Evolutionary conservation across 371 early-diverging fungal genomes (phyloP).

Genomic region (Mucor indicus): DNA sequence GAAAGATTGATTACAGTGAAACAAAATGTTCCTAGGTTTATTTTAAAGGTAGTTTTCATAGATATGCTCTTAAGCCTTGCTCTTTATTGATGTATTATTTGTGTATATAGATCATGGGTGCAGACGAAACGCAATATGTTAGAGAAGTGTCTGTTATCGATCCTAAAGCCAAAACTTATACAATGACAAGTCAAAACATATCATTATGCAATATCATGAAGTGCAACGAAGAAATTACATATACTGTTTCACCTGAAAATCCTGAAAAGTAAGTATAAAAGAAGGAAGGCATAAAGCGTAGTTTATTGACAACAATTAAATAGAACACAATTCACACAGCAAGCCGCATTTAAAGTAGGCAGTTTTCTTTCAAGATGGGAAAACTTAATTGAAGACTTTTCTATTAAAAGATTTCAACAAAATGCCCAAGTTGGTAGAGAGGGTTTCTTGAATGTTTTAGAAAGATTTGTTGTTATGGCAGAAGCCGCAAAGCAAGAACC

Average conservation of each 20-base stretch:
- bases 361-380: slow-evolving; percentile 73
- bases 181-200: slow-evolving; percentile 73
- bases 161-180: slow-evolving; percentile 66
- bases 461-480: slow-evolving; percentile 48
- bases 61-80: background rate
- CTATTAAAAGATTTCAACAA: slow-evolving; percentile 79
- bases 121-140: slow-evolving; percentile 71
- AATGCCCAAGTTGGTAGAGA: slow-evolving; percentile 80
- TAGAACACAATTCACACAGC: slow-evolving; percentile 76
- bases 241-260: slow-evolving; percentile 57
- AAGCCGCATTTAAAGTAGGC: slow-evolving; percentile 79
- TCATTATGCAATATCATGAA: slow-evolving; percentile 73
- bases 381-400: slow-evolving; percentile 83
- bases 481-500: slow-evolving; percentile 23
- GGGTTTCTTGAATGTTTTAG: slow-evolving; percentile 72
- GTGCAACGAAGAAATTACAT: slow-evolving; percentile 83
- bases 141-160: slow-evolving; percentile 86
- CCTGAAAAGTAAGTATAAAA: slow-evolving; percentile 29
- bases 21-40: slow-evolving; percentile 80
- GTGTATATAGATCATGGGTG: slow-evolving; percentile 54
- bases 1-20: slow-evolving; percentile 87
- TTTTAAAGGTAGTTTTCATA: slow-evolving; percentile 54
- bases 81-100: background rate
- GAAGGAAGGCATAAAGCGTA: background rate
- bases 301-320: background rate